Evolutionary conservation across 208 protist genomes (phyloP), one percentile per base, ranked within the genome.

Genomic region (Crithidia mellificae): DNA sequence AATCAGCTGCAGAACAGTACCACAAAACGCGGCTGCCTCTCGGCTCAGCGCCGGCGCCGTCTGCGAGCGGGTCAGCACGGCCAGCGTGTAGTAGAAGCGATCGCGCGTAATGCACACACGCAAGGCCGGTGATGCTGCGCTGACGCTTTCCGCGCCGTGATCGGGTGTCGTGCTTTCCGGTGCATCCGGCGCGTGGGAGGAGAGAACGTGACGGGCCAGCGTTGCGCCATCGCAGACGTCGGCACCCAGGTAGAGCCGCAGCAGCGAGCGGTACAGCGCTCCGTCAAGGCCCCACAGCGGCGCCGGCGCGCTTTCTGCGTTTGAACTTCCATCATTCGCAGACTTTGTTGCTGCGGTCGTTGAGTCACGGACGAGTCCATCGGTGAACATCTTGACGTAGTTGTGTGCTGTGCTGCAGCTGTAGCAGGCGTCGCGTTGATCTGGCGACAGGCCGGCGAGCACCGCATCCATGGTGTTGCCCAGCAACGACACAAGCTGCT

Each of bases 211-310:
- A 29, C 63, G 32, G 17, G 80, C 78, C 14, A 93, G 53, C 15
- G 49, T 39, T 19, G 54, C 57, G 12, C 83, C 90, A 57, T 74
- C 56, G n/a, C 88, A 49, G 20, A 87, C 46, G 62, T 95, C 81
- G 0, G 85, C 79, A 44, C 78, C 87, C 27, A 95, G 51, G 68
- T 87, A 93, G 2, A 93, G 75, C 1, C 87, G 87, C 32, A 95
- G 63, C 30, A 95, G 49, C 1, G 90, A 88, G 14, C 86, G 90
- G 22, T 81, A 85, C 11, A 88, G 55, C 14, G 80, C 81, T 2
- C 85, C 86, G 24, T 84, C 78, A 0, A 61, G 30, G 14, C 65
- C 67, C 90, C 90, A 95, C 36, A 92, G 61, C 9, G 41, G 46
- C 20, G 68, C 29, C 51, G 69, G 54, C 53, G 72, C 52, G 19